A percentile compares a stretch with the other conserved stretches of the same genome.
Conservation (phyloP, 352 stramenopile species). For the Phytophthora sp. region DNA sequence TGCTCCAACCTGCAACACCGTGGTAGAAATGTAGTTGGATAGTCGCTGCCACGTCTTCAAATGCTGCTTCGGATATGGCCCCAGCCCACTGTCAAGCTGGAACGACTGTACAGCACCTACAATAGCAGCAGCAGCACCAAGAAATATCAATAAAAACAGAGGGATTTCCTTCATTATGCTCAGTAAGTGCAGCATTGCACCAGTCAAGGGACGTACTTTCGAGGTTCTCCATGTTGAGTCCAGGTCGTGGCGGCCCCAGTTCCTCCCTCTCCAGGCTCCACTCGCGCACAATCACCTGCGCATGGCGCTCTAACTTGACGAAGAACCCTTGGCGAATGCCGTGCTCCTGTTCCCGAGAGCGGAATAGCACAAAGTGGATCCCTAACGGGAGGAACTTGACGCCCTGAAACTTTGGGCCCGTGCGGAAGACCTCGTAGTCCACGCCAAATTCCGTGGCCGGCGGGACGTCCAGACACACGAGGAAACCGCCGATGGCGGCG, state of each 20-base stretch:
- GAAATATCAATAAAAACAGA: not conserved
- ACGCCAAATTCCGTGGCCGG: conserved; percentile 80
- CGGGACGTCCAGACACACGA: conserved; percentile 88
- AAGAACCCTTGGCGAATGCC: conserved; percentile 88
- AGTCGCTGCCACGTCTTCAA: conserved; percentile 72
- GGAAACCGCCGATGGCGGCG: conserved; percentile 58
- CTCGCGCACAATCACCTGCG: conserved; percentile 75
- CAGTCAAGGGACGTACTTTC: conserved; percentile 51
- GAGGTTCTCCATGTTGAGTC: conserved; percentile 73
- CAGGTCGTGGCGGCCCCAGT: conserved; percentile 54
- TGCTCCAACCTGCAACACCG: conserved; percentile 55
- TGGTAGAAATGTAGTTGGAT: conserved; percentile 67
- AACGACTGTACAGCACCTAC: conserved; percentile 73
- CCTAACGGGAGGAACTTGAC: conserved; percentile 87
- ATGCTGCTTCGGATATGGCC: conserved; percentile 83
- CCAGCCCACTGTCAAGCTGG: conserved; percentile 81
- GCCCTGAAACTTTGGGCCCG: conserved; percentile 76
- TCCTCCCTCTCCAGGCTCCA: conserved; percentile 85
- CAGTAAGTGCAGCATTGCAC: not conserved
- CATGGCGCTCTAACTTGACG: conserved; percentile 58
- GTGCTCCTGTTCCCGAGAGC: conserved; percentile 76
- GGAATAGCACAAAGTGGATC: conserved; percentile 86
- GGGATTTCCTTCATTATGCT: not conserved
- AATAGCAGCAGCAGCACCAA: conserved; percentile 7
- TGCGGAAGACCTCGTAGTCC: conserved; percentile 89